Conservation (phyloP, 768 basidiomycete species). For the Boletus sensibilis region DNA sequence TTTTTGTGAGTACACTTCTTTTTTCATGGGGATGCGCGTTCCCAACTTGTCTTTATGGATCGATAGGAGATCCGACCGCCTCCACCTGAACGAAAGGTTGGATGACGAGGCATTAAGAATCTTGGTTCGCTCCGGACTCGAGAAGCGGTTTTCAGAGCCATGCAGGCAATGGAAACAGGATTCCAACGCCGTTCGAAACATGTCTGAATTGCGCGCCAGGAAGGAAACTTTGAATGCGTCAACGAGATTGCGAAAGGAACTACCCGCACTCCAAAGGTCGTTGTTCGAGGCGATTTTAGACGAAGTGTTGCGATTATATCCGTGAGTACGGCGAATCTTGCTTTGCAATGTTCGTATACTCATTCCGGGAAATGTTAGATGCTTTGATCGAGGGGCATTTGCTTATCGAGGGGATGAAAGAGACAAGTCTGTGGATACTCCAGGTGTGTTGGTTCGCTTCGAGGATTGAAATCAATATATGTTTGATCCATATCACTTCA, state of each 20-base stretch:
- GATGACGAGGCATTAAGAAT: conserved; percentile 27
- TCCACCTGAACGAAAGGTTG: conserved; percentile 26
- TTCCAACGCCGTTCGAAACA: neutral
- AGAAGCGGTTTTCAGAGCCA: conserved; percentile 21
- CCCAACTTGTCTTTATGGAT: neutral
- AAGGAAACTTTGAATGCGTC: neutral
- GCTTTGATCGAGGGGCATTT: conserved; percentile 18
- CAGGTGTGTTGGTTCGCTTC: neutral
- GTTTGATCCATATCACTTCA: neutral
- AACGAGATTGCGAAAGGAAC: conserved; percentile 3
- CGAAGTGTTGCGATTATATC: conserved; percentile 21
- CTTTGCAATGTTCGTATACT: neutral
- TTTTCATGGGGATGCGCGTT: neutral
- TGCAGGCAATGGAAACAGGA: conserved; percentile 28
- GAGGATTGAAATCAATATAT: neutral
- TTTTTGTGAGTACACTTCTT: conserved; percentile 19
- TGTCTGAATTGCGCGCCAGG: fast-evolving
- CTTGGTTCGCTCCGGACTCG: conserved; percentile 31
- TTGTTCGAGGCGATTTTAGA: conserved; percentile 29
- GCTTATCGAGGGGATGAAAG: neutral
- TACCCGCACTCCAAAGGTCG: conserved; percentile 10
- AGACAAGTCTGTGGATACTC: neutral
- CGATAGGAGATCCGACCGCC: conserved; percentile 21
- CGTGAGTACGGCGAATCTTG: conserved; percentile 10
- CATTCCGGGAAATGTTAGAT: neutral